Conservation (phyloP, 2,329 filamentous ascomycete genomes). For the Sarocladium oryzae region DNA sequence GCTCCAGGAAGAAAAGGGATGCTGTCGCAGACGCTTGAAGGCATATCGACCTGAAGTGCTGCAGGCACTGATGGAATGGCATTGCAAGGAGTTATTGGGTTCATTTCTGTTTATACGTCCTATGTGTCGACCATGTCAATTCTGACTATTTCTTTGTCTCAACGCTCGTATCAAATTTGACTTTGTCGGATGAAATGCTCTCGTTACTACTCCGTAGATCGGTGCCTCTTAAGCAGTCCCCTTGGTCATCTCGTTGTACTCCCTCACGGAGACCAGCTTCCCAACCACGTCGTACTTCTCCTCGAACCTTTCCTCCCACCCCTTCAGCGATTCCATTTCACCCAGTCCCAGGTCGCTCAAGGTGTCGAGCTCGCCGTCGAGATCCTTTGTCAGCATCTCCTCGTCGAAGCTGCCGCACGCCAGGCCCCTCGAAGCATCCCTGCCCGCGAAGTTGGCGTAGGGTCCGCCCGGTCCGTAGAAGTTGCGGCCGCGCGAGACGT, state of each 20-base stretch:
- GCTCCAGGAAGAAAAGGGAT: not conserved
- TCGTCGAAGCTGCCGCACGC: constrained; percentile 90
- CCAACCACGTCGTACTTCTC: constrained; percentile 97
- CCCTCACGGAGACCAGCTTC: constrained; percentile 57
- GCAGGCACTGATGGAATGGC: not conserved
- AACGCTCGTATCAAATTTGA: too few relatives aligned
- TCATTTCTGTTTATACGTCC: not conserved
- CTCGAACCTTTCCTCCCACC: constrained; percentile 89
- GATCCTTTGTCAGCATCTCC: constrained; percentile 88
- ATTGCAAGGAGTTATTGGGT: constrained; percentile 8
- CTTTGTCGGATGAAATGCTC: too few relatives aligned
- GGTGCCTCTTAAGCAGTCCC: too few relatives aligned
- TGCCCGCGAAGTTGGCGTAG: constrained; percentile 92
- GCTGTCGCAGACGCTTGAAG: not conserved
- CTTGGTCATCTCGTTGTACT: constrained; percentile 21
- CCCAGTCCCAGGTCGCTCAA: constrained; percentile 65
- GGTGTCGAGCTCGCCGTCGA: constrained; percentile 75
- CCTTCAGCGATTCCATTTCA: constrained; percentile 74
- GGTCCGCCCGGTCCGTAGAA: constrained; percentile 96
- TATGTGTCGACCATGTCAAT: not conserved
- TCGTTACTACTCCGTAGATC: too few relatives aligned
- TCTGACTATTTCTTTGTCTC: too few relatives aligned
- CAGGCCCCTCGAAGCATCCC: constrained; percentile 82
- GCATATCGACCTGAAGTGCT: not conserved
- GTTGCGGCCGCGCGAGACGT: constrained; percentile 78